Evolutionary conservation across 139 green algal species (phyloP), one percentile per base, ranked within the genome.

Genomic region (Volvox africanus): DNA sequence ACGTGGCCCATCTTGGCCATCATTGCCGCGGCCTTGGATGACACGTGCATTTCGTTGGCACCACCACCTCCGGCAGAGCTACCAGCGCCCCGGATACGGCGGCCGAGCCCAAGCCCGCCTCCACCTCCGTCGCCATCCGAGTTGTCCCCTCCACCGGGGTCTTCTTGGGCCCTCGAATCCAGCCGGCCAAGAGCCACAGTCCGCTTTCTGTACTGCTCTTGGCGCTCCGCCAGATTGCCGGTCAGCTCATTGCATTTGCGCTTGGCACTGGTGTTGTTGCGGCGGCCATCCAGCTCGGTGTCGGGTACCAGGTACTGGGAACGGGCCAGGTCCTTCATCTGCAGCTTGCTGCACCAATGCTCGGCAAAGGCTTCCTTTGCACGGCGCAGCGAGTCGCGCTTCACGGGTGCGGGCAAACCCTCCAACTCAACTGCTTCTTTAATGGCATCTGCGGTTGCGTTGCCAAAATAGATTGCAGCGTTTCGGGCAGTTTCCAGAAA

Each of bases 211-310:
- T 91, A 92, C 81, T 93, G 88, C 76, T 87, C 80, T 35, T 90
- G 82, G 3, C 92, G 92, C 80, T 94, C 90, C 71, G 81, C n/a
- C 24, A 94, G 82, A 20, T 90, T 94, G 32, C 92, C 92, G 77
- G 80, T 37, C 82, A 92, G 50, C 68, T 85, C 61, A 0, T 50
- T 21, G 18, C 82, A 32, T 20, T 75, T 33, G 14, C 80, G 67
- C 36, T 90, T 78, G 5, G 61, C 88, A 50, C 90, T 86, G 73
- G 88, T 95, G 91, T 92, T 95, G 91, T 95, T 95, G 82, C 92
- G 88, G 61, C 30, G 80, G 61, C 93, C 93, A 32, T 90, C 88
- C 18, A 95, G 55, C 1, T 83, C 28, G n/a, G 62, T 82, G 20
- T 61, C 13, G 1, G 91, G 86, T 14, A 89, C 93, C 76, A 95